phyloP scores from a whole-genome alignment of 78 protist species.

The Trichosphaerium sp. region DNA sequence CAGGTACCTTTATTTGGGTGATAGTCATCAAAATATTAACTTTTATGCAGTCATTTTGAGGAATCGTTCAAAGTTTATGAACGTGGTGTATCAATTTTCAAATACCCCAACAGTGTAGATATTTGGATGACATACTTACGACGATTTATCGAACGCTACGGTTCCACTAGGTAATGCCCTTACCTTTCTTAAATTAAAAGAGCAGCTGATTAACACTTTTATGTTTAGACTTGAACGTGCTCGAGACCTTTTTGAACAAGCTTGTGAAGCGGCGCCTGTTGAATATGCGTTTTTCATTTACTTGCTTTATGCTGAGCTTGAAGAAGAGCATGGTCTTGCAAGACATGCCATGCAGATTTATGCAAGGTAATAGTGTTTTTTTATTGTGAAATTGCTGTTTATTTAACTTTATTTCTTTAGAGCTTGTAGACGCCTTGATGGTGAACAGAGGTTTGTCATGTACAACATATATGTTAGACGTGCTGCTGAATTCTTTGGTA shows the following conservation, averaged over 20 bases:
- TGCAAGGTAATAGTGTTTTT: constrained; percentile 7
- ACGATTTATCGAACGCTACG: constrained; percentile 83
- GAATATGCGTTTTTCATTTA: constrained; percentile 35
- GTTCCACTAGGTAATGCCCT: background rate
- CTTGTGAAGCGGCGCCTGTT: constrained; percentile 55
- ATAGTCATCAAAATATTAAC: too few relatives aligned
- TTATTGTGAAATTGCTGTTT: background rate
- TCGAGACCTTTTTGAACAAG: constrained; percentile 93
- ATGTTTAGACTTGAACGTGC: constrained; percentile 90
- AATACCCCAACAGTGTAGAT: constrained; percentile 72
- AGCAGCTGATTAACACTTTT: background rate
- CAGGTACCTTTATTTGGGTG: constrained; percentile 72
- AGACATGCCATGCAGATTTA: constrained; percentile 84
- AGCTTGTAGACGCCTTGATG: constrained; percentile 4
- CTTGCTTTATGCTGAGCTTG: constrained; percentile 58
- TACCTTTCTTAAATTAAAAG: background rate
- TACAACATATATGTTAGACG: constrained; percentile 65
- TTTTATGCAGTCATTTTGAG: constrained; percentile 12
- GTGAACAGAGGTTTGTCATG: constrained; percentile 37
- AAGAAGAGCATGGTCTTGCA: constrained; percentile 79
- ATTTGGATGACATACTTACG: constrained; percentile 83
- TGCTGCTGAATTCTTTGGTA: constrained; percentile 74
- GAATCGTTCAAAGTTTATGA: constrained; percentile 49
- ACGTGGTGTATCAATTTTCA: constrained; percentile 69
- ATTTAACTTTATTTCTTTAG: background rate